A percentile compares a stretch with the other conserved stretches of the same genome.
Conservation (phyloP, 2,329 filamentous ascomycete species). For the Huntiella savannae region DNA sequence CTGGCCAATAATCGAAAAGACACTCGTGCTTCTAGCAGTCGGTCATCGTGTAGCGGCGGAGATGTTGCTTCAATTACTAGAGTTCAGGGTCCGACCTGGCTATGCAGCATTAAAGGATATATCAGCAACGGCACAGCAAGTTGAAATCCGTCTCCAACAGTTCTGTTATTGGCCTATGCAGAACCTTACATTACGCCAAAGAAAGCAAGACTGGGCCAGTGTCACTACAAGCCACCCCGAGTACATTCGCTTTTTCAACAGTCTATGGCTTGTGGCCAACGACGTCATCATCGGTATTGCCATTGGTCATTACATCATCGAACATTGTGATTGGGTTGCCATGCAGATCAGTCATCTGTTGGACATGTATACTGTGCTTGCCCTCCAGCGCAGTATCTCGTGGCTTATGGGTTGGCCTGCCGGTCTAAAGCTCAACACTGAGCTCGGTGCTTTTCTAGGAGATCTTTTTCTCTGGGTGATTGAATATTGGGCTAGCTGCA, state of each 20-base stretch:
- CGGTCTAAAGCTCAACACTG: conserved; percentile 84
- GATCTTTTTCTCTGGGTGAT: conserved; percentile 97
- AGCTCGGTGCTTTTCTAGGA: conserved; percentile 82
- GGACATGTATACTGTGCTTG: conserved; percentile 68
- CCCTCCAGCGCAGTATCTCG: conserved; percentile 68
- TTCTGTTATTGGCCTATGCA: conserved; percentile 99
- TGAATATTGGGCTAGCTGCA: conserved; percentile 83
- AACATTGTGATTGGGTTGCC: conserved; percentile 75
- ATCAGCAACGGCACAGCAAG: conserved; percentile 88
- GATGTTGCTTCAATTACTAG: conserved; percentile 55
- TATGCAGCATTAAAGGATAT: conserved; percentile 83
- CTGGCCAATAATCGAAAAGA: conserved; percentile 52
- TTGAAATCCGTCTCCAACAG: conserved; percentile 90
- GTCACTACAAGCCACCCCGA: conserved; percentile 90
- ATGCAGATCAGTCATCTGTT: conserved; percentile 59
- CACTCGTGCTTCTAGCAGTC: conserved; percentile 63
- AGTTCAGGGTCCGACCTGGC: conserved; percentile 64
- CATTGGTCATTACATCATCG: conserved; percentile 87
- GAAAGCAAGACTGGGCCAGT: conserved; percentile 86
- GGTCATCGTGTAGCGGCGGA: conserved; percentile 68
- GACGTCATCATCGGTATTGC: conserved; percentile 98
- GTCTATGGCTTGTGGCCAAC: conserved; percentile 93
- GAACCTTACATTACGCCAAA: conserved; percentile 73
- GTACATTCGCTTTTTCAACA: conserved; percentile 98
- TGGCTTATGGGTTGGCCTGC: conserved; percentile 96